Conservation (phyloP, 2,329 filamentous ascomycete species). For the Epichloe hybrida region DNA sequence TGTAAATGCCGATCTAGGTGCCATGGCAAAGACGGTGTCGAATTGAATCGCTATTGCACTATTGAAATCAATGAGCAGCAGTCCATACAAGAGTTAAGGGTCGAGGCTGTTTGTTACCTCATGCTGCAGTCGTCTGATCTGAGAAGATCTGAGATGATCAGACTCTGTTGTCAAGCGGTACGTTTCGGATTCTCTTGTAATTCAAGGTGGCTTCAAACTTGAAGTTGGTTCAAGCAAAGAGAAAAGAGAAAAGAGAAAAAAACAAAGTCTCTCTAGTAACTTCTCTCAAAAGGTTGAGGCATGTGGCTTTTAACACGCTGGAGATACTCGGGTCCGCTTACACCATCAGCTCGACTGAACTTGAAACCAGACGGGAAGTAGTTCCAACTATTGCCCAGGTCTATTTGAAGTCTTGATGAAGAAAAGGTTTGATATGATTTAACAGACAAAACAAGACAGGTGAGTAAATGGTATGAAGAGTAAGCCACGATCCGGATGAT, state of each 20-base stretch:
- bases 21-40: conserved; percentile 38
- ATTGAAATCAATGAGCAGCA: conserved; percentile 1
- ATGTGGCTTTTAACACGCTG: background rate
- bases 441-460: background rate
- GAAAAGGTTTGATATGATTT: too few species aligned
- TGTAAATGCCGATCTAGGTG: conserved; percentile 33
- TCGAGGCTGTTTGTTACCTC: conserved; percentile 18
- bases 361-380: background rate
- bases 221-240: too few species aligned
- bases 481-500: background rate
- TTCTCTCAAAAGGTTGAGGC: background rate
- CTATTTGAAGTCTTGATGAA: background rate
- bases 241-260: too few species aligned
- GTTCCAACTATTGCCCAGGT: too few species aligned
- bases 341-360: background rate
- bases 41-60: conserved; percentile 38
- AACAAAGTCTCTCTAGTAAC: background rate
- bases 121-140: conserved; percentile 15
- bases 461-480: background rate
- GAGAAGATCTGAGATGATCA: background rate
- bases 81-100: background rate
- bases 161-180: background rate
- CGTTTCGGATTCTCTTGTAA: background rate
- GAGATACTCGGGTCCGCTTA: background rate
- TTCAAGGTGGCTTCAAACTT: background rate